Evolutionary conservation across 176 grass and related monocot genomes (phyloP), one percentile per base, ranked within the genome.

Genomic region (Alopecurus myosuroides): DNA sequence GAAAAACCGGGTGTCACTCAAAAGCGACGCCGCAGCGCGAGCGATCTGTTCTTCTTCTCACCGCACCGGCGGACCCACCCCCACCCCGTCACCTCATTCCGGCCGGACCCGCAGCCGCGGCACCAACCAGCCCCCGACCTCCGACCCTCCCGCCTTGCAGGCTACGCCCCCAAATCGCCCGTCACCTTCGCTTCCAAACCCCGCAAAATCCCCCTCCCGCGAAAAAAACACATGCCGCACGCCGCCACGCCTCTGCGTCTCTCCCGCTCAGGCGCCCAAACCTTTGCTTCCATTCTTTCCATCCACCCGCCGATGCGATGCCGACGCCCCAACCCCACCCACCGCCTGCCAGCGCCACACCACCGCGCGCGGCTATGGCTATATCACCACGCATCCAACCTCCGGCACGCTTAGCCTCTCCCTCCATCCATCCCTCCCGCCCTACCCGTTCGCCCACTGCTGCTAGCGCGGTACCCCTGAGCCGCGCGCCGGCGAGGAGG

Each of bases 261-360:
- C 9, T 11, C 60, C 75, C 73, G 49, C 63, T 63, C 70, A 19
- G 81, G 82, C 85, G 87, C 29, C 88, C 68, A 89, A 75, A 57
- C 83, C 88, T 88, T 96, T 96, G 97, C 93, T 98, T 98, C 91
- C 84, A 88, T 96, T 98, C 56, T 96, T 91, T 92, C 91, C 93
- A 85, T 96, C 93, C 81, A 96, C 85, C 97, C 76, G 88, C 85
- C 93, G 91, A 89, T 78, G 79, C 93, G 93, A 99, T 79, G 82
- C 73, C 81, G 97, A 99, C 93, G 76, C 70, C 67, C 57, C 91
- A 99, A 90, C 91, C 58, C 84, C 80, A 89, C 84, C 89, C 78
- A 81, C 77, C 70, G 40, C 76, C 73, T 86, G 84, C 69, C 77
- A 86, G 63, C 71, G 81, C 87, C 82, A 84, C 81, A 52, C 77